Conservation (phyloP, 1,284 basidiomycete genomes). For the Leccinum pachyderme region DNA sequence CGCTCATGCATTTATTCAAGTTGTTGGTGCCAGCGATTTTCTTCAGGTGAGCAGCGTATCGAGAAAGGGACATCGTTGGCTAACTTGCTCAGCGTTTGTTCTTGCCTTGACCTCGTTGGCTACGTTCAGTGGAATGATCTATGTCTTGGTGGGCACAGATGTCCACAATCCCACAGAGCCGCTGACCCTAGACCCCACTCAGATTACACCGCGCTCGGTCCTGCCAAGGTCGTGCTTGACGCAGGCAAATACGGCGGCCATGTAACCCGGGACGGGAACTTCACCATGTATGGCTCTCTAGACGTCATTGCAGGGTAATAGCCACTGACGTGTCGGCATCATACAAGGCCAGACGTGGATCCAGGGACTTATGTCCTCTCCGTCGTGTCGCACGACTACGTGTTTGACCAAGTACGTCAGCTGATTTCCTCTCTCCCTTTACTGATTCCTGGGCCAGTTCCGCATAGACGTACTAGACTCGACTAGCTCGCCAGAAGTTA, state of each 20-base stretch:
- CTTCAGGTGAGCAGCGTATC: constrained; percentile 11
- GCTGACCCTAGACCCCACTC: constrained; percentile 2
- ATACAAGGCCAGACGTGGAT: constrained; percentile 56
- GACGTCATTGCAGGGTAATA: neutral
- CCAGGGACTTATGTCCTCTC: constrained; percentile 67
- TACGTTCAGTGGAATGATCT: constrained; percentile 63
- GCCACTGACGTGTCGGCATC: constrained; percentile 13
- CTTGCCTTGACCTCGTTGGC: constrained; percentile 56
- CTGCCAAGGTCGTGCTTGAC: constrained; percentile 60
- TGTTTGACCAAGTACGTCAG: constrained; percentile 62
- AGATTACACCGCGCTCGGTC: constrained; percentile 51
- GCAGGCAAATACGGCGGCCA: constrained; percentile 51
- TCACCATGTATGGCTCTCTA: constrained; percentile 65
- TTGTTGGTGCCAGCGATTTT: constrained; percentile 13
- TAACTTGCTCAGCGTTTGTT: constrained; percentile 31
- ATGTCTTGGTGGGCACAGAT: constrained; percentile 51
- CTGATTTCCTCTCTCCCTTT: neutral
- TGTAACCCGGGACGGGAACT: constrained; percentile 56
- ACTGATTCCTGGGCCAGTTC: constrained; percentile 13
- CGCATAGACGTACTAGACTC: constrained; percentile 61
- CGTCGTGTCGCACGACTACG: constrained; percentile 59
- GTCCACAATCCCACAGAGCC: neutral
- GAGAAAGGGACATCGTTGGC: neutral
- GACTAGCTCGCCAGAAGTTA: constrained; percentile 49
- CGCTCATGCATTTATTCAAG: constrained; percentile 19